A percentile compares a stretch with the other conserved stretches of the same genome.
These are phyloP conservation scores for Andrographis paniculata DNA, from an alignment of 305 asterid species.

Conservation along the genomic window DNA sequence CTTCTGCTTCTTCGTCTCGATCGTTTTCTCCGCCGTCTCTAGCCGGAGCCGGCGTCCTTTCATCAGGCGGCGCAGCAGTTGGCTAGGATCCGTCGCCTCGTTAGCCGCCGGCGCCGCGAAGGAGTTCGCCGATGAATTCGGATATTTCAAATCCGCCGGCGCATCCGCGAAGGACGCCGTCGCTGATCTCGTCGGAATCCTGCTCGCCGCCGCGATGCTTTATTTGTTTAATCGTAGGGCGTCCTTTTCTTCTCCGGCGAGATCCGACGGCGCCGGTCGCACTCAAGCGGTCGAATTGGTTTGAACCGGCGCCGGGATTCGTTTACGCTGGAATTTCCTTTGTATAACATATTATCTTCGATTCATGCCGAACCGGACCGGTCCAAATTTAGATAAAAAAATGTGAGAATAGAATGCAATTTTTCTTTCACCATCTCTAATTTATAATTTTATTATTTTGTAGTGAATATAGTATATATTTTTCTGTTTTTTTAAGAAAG, in stretches of 20 bases:
- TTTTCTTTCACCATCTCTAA: no score
- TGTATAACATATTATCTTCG: no score
- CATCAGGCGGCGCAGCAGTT: conserved; percentile 54
- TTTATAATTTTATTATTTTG: no score
- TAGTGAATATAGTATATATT: no score
- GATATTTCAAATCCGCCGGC: conserved; percentile 72
- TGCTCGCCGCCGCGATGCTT: conserved; percentile 43
- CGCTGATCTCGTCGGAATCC: conserved; percentile 54
- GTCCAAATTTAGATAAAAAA: no score
- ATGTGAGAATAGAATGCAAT: no score
- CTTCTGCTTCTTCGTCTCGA: conserved; percentile 60
- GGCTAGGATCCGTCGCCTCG: conserved; percentile 65
- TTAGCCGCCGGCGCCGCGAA: conserved; percentile 69
- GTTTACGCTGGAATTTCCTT: no score
- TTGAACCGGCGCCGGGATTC: conserved; percentile 13
- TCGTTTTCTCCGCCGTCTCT: conserved; percentile 38
- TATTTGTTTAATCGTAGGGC: conserved; percentile 19
- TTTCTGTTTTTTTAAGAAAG: no score
- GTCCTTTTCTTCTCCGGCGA: conserved; percentile 15
- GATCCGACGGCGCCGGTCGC: conserved; percentile 23
- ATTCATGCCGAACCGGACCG: no score
- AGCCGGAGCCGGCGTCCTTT: conserved; percentile 38
- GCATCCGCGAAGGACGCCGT: conserved; percentile 73
- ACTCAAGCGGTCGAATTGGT: conserved; percentile 45
- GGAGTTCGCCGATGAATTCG: conserved; percentile 80